A percentile compares a stretch with the other conserved stretches of the same genome.
Conservation (phyloP, 2,329 filamentous ascomycete species). For the Hymenoscyphus salicellus region DNA sequence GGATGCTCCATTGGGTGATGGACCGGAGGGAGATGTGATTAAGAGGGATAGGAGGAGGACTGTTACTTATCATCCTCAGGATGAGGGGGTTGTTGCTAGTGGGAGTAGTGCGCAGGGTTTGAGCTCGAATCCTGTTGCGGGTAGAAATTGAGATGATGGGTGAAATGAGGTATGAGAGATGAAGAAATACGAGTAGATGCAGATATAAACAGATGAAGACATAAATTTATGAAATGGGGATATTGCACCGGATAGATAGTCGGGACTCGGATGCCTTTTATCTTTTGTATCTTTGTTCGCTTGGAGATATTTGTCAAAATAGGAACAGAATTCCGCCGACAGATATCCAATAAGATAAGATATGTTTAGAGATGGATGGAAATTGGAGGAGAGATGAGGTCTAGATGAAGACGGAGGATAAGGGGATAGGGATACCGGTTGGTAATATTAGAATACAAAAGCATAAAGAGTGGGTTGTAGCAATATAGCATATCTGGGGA, state of each 20-base stretch:
- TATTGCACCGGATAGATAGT: background rate
- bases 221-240: background rate
- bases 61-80: background rate
- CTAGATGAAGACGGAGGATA: background rate
- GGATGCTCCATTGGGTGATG: background rate
- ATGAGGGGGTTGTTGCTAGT: background rate
- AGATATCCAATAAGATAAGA: background rate
- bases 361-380: background rate
- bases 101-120: background rate
- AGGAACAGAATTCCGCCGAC: background rate
- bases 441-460: background rate
- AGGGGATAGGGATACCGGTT: background rate
- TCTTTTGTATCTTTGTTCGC: too few species aligned
- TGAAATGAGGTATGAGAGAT: background rate
- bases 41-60: slow-evolving; percentile 6
- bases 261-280: background rate
- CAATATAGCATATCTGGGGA: background rate
- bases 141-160: too few species aligned
- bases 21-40: background rate
- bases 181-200: background rate
- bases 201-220: too few species aligned
- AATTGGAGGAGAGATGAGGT: background rate
- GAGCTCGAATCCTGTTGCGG: background rate
- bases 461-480: background rate
- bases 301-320: background rate